Evolutionary conservation across 179 eudicot genomes (phyloP).

Genomic region (Monotropa hypopitys): DNA sequence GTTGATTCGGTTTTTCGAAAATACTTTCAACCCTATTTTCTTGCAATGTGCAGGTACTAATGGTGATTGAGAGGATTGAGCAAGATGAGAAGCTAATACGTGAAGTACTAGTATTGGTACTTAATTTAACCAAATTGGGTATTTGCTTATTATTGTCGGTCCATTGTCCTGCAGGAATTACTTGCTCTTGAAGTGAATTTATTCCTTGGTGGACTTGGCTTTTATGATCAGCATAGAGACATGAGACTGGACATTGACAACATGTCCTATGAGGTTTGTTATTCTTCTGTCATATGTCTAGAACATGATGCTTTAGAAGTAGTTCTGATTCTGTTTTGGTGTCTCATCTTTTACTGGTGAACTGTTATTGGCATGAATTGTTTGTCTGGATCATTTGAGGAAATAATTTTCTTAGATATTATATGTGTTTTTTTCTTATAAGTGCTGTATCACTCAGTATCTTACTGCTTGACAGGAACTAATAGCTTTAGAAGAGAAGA

Average conservation of each 20-base stretch:
- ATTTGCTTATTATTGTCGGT: not conserved
- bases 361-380: not conserved
- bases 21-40: no score
- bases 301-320: conserved; percentile 1
- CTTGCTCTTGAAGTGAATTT: conserved; percentile 66
- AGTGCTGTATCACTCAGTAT: not conserved
- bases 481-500: conserved; percentile 76
- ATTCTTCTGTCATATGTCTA: not conserved
- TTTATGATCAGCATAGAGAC: conserved; percentile 82
- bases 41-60: conserved; percentile 38
- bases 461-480: conserved; percentile 40
- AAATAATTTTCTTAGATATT: not conserved
- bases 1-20: no score
- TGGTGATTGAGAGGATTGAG: conserved; percentile 71
- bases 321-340: not conserved
- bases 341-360: not conserved
- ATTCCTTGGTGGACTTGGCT: conserved; percentile 52
- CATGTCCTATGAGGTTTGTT: conserved; percentile 75
- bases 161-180: conserved; percentile 45
- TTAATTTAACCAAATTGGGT: not conserved
- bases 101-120: conserved; percentile 40
- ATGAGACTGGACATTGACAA: conserved; percentile 87
- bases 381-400: not conserved
- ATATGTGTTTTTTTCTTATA: not conserved
- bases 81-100: conserved; percentile 60